phyloP scores from a whole-genome alignment of 257 asterid genomes.

The Solanum lignicaule region DNA sequence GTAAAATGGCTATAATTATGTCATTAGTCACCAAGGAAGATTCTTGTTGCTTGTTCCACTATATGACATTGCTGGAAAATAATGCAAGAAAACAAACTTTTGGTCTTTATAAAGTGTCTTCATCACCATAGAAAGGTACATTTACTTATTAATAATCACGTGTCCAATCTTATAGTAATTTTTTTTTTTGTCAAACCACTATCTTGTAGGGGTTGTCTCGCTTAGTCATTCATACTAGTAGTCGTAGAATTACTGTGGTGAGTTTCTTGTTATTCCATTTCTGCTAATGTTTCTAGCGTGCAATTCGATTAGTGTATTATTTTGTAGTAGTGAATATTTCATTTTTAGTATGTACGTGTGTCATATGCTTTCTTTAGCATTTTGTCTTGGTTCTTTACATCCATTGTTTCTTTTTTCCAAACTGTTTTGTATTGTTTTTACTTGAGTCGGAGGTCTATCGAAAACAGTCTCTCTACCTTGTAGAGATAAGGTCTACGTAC shows the following conservation, averaged over 20 bases:
- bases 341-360: background rate
- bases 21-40: background rate
- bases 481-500: fast-evolving
- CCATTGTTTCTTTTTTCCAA: too few relatives aligned
- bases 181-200: background rate
- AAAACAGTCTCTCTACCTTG: background rate
- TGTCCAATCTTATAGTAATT: background rate
- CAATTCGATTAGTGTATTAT: too few relatives aligned
- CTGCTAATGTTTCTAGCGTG: background rate
- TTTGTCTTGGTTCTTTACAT: background rate
- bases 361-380: background rate
- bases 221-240: background rate
- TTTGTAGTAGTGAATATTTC: too few relatives aligned
- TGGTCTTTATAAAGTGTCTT: background rate
- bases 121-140: background rate
- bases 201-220: background rate
- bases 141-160: background rate
- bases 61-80: background rate
- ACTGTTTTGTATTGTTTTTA: background rate
- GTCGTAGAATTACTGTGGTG: background rate
- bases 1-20: background rate
- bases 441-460: fast-evolving
- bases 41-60: background rate
- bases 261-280: background rate
- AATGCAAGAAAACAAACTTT: background rate